phyloP scores from a whole-genome alignment of 371 early-diverging fungal species.

The Zychaea mexicana region DNA sequence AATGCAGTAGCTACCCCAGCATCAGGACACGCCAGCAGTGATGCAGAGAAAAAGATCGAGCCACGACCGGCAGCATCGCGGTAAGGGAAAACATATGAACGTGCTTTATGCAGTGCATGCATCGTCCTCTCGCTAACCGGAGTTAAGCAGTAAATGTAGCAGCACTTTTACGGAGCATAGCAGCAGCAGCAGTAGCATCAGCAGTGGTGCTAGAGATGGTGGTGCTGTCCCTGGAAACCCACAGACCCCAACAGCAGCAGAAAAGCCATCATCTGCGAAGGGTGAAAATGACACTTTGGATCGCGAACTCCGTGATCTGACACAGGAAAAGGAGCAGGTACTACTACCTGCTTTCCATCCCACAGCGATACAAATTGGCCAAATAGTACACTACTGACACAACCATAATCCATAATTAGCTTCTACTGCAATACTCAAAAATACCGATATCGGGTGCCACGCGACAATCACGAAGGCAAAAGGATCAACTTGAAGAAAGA shows the following conservation, averaged over 20 bases:
- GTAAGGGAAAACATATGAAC: background rate
- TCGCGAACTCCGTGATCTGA: constrained; percentile 3
- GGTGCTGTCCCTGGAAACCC: background rate
- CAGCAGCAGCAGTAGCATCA: background rate
- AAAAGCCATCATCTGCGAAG: background rate
- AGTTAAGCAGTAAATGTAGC: background rate
- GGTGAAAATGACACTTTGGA: background rate
- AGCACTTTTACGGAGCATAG: background rate
- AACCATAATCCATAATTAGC: constrained; percentile 19
- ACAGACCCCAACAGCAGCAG: background rate
- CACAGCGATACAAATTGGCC: background rate
- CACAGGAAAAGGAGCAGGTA: constrained; percentile 8
- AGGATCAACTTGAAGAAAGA: constrained; percentile 54
- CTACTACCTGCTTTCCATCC: too few relatives aligned
- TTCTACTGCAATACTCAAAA: constrained; percentile 53
- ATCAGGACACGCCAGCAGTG: too few relatives aligned
- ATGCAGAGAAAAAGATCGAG: background rate
- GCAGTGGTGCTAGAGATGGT: background rate
- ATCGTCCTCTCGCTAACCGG: too few relatives aligned
- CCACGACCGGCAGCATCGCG: background rate
- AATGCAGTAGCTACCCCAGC: background rate
- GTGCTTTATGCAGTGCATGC: too few relatives aligned
- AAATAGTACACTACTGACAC: background rate
- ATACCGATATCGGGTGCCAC: constrained; percentile 57
- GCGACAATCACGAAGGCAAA: constrained; percentile 48